Evolutionary conservation across 495 filamentous ascomycete genomes (phyloP).

Genomic region (Lophiostoma macrostomum): DNA sequence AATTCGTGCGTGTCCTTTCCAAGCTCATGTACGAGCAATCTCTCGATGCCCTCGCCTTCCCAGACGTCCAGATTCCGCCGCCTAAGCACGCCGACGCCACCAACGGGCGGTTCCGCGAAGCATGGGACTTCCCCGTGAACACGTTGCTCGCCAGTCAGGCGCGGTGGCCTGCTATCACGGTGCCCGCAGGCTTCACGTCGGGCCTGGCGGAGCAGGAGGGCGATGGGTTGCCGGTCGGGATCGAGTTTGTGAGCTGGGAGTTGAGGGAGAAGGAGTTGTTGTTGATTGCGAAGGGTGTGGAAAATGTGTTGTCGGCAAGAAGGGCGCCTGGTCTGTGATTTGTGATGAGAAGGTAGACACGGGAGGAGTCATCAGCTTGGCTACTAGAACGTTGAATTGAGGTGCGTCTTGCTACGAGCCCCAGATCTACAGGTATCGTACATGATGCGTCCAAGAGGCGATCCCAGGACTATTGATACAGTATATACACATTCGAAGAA

Average conservation of each 20-base stretch:
- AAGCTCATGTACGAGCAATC: not conserved
- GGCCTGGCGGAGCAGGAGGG: too few species aligned
- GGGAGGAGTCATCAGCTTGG: too few species aligned
- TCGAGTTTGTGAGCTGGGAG: conserved; percentile 3
- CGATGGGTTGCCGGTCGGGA: conserved; percentile 1
- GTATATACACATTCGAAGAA: too few species aligned
- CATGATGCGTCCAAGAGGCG: too few species aligned
- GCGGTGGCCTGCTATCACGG: not conserved
- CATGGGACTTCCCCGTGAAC: conserved; percentile 5
- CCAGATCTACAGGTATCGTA: too few species aligned
- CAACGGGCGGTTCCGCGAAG: not conserved
- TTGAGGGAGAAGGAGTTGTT: not conserved
- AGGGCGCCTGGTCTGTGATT: too few species aligned
- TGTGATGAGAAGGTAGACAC: too few species aligned
- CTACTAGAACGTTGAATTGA: too few species aligned
- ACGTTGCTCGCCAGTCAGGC: conserved; percentile 2
- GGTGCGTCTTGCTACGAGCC: too few species aligned
- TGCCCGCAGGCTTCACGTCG: not conserved
- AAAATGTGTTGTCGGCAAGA: not conserved
- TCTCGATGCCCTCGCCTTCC: conserved; percentile 11
- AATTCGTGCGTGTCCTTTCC: conserved; percentile 21
- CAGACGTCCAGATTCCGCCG: conserved; percentile 3
- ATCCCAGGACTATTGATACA: too few species aligned
- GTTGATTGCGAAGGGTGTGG: not conserved
- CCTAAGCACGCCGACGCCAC: conserved; percentile 1